Conservation (phyloP, 2,329 filamentous ascomycete species). For the Raffaelea deltoideospora region DNA sequence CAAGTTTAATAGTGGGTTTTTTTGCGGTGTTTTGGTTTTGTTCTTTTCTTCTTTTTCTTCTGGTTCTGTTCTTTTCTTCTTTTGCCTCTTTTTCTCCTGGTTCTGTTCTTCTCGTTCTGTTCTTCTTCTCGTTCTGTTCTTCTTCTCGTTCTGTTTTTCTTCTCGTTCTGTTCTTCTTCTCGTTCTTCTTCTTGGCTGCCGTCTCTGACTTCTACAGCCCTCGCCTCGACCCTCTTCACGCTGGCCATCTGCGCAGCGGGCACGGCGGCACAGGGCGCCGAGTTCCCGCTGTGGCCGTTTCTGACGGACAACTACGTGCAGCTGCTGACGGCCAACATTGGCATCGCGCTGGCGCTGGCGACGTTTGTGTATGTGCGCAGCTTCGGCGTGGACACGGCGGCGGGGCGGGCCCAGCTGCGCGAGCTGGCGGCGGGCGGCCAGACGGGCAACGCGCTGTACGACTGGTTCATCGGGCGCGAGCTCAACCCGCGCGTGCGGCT, state of each 20-base stretch:
- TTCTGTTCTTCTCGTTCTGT: no score
- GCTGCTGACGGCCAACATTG: constrained; percentile 66
- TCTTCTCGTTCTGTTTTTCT: no score
- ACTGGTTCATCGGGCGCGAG: constrained; percentile 94
- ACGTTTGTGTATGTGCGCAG: constrained; percentile 69
- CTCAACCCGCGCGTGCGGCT: constrained; percentile 75
- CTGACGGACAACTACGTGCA: constrained; percentile 84
- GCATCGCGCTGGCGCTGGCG: constrained; percentile 59
- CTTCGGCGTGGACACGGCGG: constrained; percentile 46
- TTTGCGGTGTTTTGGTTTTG: no score
- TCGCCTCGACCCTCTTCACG: constrained; percentile 59
- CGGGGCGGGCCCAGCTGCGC: constrained; percentile 46
- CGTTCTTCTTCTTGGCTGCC: no score
- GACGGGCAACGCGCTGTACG: constrained; percentile 75
- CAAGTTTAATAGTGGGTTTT: constrained; percentile 53
- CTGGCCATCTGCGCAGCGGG: constrained; percentile 58
- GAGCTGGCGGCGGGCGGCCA: constrained; percentile 72
- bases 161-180: no score
- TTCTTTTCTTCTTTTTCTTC: no score
- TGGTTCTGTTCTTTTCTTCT: no score
- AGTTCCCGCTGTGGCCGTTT: constrained; percentile 83
- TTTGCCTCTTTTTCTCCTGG: no score
- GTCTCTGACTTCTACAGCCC: no score
- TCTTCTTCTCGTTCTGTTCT: no score
- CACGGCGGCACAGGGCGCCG: constrained; percentile 59